Percentiles rank a stretch among this genome's conserved stretches.
phyloP scores from a whole-genome alignment of 2,329 filamentous ascomycete species.

The Penicillium sp. region DNA sequence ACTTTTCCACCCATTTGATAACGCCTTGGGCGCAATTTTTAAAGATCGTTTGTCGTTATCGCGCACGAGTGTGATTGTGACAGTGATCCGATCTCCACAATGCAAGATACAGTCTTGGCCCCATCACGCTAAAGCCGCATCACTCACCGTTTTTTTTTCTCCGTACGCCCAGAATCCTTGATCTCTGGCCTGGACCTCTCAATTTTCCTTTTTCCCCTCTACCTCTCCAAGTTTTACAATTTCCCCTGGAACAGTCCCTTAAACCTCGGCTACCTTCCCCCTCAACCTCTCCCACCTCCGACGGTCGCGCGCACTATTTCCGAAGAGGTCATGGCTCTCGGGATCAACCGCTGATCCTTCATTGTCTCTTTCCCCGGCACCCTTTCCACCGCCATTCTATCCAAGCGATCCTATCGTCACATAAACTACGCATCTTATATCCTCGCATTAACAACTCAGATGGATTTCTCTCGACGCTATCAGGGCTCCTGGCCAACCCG shows the following conservation, averaged over 20 bases:
- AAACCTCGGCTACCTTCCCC: background rate
- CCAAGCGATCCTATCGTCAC: background rate
- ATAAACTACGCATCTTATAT: background rate
- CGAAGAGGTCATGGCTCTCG: slow-evolving; percentile 17
- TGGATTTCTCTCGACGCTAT: slow-evolving; percentile 31
- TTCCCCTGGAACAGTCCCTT: background rate
- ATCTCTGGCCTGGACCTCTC: background rate
- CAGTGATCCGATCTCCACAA: slow-evolving; percentile 18
- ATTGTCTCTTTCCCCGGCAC: slow-evolving; percentile 3
- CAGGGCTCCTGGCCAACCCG: slow-evolving; percentile 32
- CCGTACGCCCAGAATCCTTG: background rate
- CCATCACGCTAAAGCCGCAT: slow-evolving; percentile 22
- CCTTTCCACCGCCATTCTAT: slow-evolving; percentile 18
- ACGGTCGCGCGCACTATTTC: slow-evolving; percentile 15
- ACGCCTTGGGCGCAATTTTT: background rate
- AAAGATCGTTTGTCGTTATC: background rate
- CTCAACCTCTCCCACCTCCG: slow-evolving; percentile 3
- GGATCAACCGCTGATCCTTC: slow-evolving; percentile 24
- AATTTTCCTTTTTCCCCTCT: background rate
- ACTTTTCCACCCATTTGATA: background rate
- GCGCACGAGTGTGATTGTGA: background rate
- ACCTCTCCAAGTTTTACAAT: background rate
- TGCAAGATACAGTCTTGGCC: slow-evolving; percentile 24
- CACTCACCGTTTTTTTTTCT: slow-evolving; percentile 26
- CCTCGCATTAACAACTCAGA: background rate